Evolutionary conservation across 192 early-diverging fungal genomes (phyloP).

Genomic region (Mortierella hygrophila): DNA sequence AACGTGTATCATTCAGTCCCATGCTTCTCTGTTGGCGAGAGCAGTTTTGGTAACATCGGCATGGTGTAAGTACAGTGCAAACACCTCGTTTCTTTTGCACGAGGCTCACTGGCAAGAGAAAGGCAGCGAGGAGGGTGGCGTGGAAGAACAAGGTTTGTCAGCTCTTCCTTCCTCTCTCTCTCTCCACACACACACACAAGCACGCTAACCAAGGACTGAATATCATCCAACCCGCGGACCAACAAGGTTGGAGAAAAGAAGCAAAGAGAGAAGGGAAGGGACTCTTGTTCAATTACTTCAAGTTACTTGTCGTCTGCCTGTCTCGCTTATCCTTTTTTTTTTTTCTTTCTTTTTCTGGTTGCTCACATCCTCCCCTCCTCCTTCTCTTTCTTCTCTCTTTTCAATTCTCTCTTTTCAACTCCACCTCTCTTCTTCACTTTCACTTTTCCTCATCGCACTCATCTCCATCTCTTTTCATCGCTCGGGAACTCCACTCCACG

Average conservation of each 20-base stretch:
- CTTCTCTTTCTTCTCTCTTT: no score
- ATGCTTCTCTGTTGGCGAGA: no score
- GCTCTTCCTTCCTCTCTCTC: not conserved
- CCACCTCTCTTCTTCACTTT: not conserved
- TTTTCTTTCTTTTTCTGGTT: not conserved
- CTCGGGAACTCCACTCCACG: not conserved
- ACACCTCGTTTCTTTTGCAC: not conserved
- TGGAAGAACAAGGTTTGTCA: constrained; percentile 9
- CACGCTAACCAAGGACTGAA: not conserved
- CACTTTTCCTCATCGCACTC: not conserved
- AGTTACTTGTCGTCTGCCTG: not conserved
- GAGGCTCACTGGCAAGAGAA: not conserved
- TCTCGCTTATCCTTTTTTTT: not conserved
- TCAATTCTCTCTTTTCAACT: not conserved
- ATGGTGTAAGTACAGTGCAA: not conserved
- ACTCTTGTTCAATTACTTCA: not conserved
- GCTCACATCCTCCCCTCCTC: not conserved
- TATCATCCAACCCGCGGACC: not conserved
- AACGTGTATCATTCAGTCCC: no score
- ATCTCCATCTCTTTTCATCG: not conserved
- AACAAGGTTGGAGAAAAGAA: not conserved
- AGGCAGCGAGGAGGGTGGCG: not conserved
- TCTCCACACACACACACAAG: not conserved
- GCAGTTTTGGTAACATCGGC: no score
- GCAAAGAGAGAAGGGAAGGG: not conserved